Conservation (phyloP, 2,329 filamentous ascomycete species). For the Calycina marina region DNA sequence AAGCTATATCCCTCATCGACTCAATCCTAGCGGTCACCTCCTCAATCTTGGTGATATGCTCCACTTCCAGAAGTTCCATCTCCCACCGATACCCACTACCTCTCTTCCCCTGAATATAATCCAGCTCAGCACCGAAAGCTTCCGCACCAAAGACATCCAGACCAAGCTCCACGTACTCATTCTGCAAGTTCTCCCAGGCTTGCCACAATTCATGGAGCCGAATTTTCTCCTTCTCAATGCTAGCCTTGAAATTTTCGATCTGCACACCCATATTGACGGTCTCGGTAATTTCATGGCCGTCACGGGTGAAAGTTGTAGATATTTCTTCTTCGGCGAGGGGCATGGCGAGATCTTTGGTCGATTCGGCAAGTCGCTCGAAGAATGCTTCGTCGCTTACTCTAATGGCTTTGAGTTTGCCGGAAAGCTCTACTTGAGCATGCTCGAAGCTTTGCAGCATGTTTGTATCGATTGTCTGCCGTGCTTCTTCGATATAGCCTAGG, state of each 20-base stretch:
- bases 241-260: conserved; percentile 9
- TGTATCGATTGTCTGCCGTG: conserved; percentile 6
- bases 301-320: conserved; percentile 7
- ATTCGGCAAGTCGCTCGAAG: conserved; percentile 4
- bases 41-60: conserved; percentile 9
- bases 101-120: background rate
- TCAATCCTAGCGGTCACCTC: conserved; percentile 14
- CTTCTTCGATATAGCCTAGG: conserved; percentile 8
- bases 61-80: conserved; percentile 11
- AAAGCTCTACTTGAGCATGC: conserved; percentile 6
- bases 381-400: conserved; percentile 8
- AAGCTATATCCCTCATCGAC: conserved; percentile 5
- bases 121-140: conserved; percentile 5
- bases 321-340: conserved; percentile 14
- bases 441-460: conserved; percentile 9
- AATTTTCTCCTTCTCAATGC: conserved; percentile 11
- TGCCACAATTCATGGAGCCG: conserved; percentile 17
- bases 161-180: conserved; percentile 15
- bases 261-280: conserved; percentile 14
- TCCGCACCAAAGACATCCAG: conserved; percentile 9
- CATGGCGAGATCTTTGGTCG: conserved; percentile 3
- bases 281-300: conserved; percentile 8
- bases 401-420: conserved; percentile 2
- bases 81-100: conserved; percentile 10
- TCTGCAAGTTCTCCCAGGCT: conserved; percentile 17